phyloP scores from a whole-genome alignment of 305 asterid genomes.

The Salvia sclarea region DNA sequence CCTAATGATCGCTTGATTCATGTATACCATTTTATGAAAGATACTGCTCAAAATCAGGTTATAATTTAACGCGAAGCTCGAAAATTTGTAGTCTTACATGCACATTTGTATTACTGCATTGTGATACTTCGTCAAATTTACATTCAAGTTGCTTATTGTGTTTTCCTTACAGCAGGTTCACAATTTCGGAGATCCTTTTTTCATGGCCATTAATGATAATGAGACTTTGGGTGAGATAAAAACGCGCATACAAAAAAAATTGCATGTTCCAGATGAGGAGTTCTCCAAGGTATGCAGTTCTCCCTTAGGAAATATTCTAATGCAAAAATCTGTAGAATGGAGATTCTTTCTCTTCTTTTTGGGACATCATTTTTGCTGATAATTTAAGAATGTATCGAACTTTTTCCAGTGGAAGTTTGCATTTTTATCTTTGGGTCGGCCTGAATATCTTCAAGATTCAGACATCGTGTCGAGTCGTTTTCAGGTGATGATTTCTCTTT shows the following conservation, averaged over 20 bases:
- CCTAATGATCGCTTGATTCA: slow-evolving; percentile 51
- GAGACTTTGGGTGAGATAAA: slow-evolving; percentile 65
- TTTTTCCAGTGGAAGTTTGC: slow-evolving; percentile 70
- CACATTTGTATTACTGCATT: slow-evolving; percentile 3
- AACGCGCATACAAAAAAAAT: slow-evolving; percentile 61
- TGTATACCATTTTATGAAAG: slow-evolving; percentile 57
- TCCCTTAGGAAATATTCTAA: background rate
- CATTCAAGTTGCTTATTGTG: slow-evolving; percentile 27
- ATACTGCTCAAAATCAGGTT: slow-evolving; percentile 49
- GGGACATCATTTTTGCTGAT: background rate
- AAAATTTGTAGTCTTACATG: background rate
- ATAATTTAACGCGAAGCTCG: slow-evolving; percentile 27
- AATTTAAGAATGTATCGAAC: slow-evolving; percentile 7
- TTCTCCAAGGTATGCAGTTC: slow-evolving; percentile 53
- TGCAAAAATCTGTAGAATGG: background rate
- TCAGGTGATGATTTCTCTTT: slow-evolving; percentile 47
- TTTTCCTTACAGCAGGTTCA: slow-evolving; percentile 51
- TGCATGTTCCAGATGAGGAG: slow-evolving; percentile 72
- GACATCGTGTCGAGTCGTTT: slow-evolving; percentile 63
- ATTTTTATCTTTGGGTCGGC: slow-evolving; percentile 65
- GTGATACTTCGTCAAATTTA: slow-evolving; percentile 15
- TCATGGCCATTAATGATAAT: slow-evolving; percentile 68
- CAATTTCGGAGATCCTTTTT: slow-evolving; percentile 77
- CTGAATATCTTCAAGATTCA: slow-evolving; percentile 72
- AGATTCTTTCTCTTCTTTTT: background rate